Evolutionary conservation across 2,329 filamentous ascomycete species (phyloP).

Genomic region (Cytospora paraplurivora): DNA sequence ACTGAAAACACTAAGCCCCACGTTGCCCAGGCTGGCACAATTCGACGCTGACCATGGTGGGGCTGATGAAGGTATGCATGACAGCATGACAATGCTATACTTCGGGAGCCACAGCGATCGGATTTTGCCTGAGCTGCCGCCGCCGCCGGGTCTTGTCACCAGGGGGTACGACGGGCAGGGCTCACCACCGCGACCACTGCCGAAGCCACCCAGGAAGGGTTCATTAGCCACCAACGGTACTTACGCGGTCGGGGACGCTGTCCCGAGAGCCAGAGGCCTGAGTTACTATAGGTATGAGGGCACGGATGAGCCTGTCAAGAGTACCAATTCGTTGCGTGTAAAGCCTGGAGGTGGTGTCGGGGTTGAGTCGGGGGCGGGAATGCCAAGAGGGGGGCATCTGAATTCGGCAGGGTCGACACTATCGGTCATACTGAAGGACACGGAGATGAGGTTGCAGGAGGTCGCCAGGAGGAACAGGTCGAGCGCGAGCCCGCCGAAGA

Average conservation of each 20-base stretch:
- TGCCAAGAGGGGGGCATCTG: constrained; percentile 34
- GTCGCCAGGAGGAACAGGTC: constrained; percentile 36
- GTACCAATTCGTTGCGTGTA: constrained; percentile 9
- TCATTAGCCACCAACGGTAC: constrained; percentile 21
- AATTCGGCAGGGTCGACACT: constrained; percentile 51
- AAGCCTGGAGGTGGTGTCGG: constrained; percentile 5
- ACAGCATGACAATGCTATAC: constrained; percentile 20
- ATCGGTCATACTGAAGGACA: constrained; percentile 54
- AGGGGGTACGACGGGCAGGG: constrained; percentile 8
- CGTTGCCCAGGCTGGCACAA: constrained; percentile 38
- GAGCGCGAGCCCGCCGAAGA: constrained; percentile 34
- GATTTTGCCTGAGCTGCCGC: not conserved
- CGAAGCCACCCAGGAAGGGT: constrained; percentile 27
- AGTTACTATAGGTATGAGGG: constrained; percentile 27
- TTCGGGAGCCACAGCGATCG: constrained; percentile 20
- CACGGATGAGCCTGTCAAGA: constrained; percentile 21
- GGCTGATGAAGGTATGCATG: not conserved
- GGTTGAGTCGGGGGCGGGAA: constrained; percentile 25
- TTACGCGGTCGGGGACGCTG: constrained; percentile 4
- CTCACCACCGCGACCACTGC: constrained; percentile 27
- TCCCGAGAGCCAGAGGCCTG: constrained; percentile 16
- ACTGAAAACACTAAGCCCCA: constrained; percentile 37
- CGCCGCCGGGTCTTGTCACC: constrained; percentile 23
- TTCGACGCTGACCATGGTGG: constrained; percentile 9
- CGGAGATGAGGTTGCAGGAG: constrained; percentile 51